phyloP scores from a whole-genome alignment of 495 filamentous ascomycete genomes.

The Parathielavia appendiculata region DNA sequence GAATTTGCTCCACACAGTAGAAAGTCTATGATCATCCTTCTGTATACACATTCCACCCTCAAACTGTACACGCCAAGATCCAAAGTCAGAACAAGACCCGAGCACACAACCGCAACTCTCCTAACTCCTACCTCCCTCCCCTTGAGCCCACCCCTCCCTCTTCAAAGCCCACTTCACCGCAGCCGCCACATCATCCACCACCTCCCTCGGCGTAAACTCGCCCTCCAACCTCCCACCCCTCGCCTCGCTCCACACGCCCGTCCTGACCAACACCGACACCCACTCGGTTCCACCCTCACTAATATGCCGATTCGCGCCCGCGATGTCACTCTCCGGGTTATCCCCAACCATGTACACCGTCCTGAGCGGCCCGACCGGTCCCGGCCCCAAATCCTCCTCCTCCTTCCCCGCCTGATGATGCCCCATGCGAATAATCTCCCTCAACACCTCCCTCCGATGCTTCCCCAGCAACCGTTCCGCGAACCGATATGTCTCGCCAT shows the following conservation, averaged over 20 bases:
- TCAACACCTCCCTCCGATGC: slow-evolving; percentile 50
- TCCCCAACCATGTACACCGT: slow-evolving; percentile 97
- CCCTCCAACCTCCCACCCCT: slow-evolving; percentile 34
- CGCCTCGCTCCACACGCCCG: slow-evolving; percentile 66
- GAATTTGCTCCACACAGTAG: too few species aligned
- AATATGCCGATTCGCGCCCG: slow-evolving; percentile 73
- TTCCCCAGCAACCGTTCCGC: slow-evolving; percentile 66
- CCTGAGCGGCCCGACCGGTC: slow-evolving; percentile 37
- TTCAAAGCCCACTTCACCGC: slow-evolving; percentile 42
- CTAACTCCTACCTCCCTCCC: background rate
- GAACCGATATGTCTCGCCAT: slow-evolving; percentile 68
- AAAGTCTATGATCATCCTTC: too few species aligned
- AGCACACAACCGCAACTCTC: background rate
- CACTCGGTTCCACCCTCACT: slow-evolving; percentile 65
- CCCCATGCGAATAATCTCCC: slow-evolving; percentile 47
- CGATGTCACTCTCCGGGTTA: slow-evolving; percentile 88
- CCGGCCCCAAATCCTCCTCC: slow-evolving; percentile 10
- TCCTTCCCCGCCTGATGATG: slow-evolving; percentile 43
- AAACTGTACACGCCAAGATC: too few species aligned
- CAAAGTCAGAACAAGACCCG: too few species aligned
- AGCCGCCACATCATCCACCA: slow-evolving; percentile 57
- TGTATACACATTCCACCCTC: too few species aligned
- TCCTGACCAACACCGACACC: slow-evolving; percentile 75
- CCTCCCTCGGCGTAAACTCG: slow-evolving; percentile 44
- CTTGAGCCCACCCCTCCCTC: slow-evolving; percentile 33